Percentiles rank a stretch among this genome's conserved stretches.
Evolutionary conservation across 2,329 filamentous ascomycete species (phyloP).

Genomic region (Xylariaceae sp.): DNA sequence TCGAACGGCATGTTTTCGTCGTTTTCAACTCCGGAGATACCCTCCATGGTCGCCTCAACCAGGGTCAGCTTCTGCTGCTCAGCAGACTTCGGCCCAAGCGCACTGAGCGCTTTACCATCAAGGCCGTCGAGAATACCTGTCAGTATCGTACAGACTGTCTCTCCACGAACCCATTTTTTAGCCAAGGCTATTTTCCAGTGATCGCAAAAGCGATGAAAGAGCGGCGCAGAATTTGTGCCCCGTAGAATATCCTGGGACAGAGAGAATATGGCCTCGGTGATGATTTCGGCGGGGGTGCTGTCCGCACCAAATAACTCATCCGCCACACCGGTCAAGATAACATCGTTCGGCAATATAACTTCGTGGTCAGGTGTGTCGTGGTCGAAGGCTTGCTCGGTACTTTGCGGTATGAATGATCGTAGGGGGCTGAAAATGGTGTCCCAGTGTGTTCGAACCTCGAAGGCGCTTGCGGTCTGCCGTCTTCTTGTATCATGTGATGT

Average conservation of each 20-base stretch:
- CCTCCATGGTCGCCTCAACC: constrained; percentile 20
- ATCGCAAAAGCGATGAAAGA: constrained; percentile 22
- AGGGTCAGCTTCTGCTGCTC: constrained; percentile 7
- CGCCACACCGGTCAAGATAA: constrained; percentile 10
- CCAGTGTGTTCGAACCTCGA: not conserved
- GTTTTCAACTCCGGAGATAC: constrained; percentile 8
- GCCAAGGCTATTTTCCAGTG: constrained; percentile 18
- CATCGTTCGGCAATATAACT: constrained; percentile 1
- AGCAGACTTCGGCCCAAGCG: not conserved
- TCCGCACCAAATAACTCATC: constrained; percentile 11
- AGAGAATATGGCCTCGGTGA: constrained; percentile 11
- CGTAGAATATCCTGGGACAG: constrained; percentile 15
- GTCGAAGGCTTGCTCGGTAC: not conserved
- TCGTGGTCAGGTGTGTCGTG: constrained; percentile 3
- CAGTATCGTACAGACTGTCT: constrained; percentile 16
- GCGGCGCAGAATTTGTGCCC: not conserved
- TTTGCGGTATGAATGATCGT: not conserved
- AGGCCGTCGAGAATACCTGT: constrained; percentile 17
- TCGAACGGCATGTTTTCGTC: constrained; percentile 11
- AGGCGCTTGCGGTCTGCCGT: constrained; percentile 3
- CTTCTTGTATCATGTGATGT: constrained; percentile 27
- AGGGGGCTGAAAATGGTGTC: constrained; percentile 1
- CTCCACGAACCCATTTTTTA: constrained; percentile 11
- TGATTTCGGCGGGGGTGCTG: constrained; percentile 12
- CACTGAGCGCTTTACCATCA: not conserved